Conservation (phyloP, 371 early-diverging fungal genomes). For the Mucor velutinosus region DNA sequence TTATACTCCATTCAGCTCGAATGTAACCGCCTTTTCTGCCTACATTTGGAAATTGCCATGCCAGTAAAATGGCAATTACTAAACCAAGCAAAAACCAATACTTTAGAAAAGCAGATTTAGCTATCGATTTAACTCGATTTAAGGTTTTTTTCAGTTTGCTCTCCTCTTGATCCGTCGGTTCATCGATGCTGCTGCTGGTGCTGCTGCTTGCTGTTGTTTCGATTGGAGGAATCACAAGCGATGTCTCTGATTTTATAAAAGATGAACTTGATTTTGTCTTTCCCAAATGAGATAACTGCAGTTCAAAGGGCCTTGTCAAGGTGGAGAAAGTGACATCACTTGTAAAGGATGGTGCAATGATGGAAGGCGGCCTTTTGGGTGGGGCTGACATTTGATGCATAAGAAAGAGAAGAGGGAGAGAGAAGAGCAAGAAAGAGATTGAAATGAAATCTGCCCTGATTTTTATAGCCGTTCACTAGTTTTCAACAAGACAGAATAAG, state of each 20-base stretch:
- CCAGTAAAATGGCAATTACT: slow-evolving; percentile 56
- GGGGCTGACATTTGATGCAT: neutral
- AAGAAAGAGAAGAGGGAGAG: neutral
- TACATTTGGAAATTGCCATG: slow-evolving; percentile 54
- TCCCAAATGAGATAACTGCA: slow-evolving; percentile 10
- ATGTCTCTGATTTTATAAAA: slow-evolving; percentile 9
- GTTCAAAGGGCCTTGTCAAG: slow-evolving; percentile 14
- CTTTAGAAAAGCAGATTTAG: slow-evolving; percentile 13
- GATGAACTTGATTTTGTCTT: slow-evolving; percentile 8
- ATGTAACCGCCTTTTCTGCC: slow-evolving; percentile 61
- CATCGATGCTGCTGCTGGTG: neutral
- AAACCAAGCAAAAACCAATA: slow-evolving; percentile 57
- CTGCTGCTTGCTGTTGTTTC: neutral
- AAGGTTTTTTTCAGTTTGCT: neutral
- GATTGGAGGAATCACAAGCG: neutral
- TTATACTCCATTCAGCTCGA: slow-evolving; percentile 61
- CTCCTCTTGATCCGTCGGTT: neutral
- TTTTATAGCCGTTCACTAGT: slow-evolving; percentile 3
- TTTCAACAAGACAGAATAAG: neutral
- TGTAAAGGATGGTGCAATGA: slow-evolving; percentile 12
- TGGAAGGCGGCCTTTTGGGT: neutral
- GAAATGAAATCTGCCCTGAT: neutral
- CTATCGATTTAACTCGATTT: neutral
- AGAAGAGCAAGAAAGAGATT: neutral
- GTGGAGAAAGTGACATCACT: slow-evolving; percentile 24